Evolutionary conservation across 148 eudicot species (phyloP).

Genomic region (Rhododendron simsii): DNA sequence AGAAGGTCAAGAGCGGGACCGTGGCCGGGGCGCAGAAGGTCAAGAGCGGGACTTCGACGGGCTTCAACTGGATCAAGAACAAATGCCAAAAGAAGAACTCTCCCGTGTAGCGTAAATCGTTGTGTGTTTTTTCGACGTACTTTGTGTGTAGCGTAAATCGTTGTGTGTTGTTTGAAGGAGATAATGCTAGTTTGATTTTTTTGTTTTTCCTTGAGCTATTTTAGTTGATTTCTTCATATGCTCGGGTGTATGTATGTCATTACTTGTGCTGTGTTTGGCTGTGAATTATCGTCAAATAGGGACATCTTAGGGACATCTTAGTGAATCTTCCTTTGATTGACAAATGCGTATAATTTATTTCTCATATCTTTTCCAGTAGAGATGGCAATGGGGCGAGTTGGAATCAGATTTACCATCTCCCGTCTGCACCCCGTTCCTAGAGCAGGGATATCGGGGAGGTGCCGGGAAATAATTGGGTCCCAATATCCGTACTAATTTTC

Average conservation of each 20-base stretch:
- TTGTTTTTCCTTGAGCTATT: neutral
- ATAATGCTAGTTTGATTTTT: neutral
- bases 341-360: neutral
- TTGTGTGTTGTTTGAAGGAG: neutral
- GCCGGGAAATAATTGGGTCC: too few relatives aligned
- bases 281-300: neutral
- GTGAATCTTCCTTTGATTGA: neutral
- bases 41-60: constrained; percentile 37
- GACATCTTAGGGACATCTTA: neutral
- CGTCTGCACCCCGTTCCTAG: too few relatives aligned
- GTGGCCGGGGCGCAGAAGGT: constrained; percentile 49
- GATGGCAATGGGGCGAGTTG: too few relatives aligned
- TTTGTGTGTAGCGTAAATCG: neutral
- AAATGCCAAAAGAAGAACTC: constrained; percentile 34
- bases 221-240: neutral
- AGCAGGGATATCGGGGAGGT: neutral
- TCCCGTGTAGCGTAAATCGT: neutral
- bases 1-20: constrained; percentile 29
- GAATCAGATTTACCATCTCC: too few relatives aligned
- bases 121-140: neutral
- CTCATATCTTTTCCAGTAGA: neutral
- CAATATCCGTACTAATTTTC: too few relatives aligned
- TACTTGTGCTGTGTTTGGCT: neutral
- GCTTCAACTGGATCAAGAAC: constrained; percentile 53
- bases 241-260: neutral